These are phyloP conservation scores for Hypoxylon sp. DNA, from an alignment of 2,329 filamentous ascomycete species.

Conservation along the genomic window DNA sequence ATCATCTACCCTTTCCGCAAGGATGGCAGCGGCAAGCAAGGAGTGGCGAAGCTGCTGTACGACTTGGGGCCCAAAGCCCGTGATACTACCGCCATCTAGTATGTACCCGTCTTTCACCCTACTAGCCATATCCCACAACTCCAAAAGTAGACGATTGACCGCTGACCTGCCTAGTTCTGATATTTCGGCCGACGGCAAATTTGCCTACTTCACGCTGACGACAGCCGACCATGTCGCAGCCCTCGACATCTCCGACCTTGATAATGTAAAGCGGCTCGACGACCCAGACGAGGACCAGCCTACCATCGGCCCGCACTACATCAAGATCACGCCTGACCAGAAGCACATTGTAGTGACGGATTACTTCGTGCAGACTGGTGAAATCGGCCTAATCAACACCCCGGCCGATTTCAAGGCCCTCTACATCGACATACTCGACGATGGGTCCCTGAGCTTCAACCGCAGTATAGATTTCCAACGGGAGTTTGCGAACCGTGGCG, in stretches of 20 bases:
- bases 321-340: conserved; percentile 75
- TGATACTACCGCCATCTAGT: conserved; percentile 71
- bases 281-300: conserved; percentile 71
- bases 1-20: conserved; percentile 74
- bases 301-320: conserved; percentile 73
- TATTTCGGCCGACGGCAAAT: conserved; percentile 70
- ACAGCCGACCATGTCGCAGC: conserved; percentile 74
- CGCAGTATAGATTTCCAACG: conserved; percentile 69
- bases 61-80: conserved; percentile 71
- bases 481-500: conserved; percentile 68
- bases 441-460: conserved; percentile 72
- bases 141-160: background rate
- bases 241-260: conserved; percentile 73
- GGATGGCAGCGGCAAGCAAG: conserved; percentile 68
- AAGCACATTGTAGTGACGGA: conserved; percentile 75
- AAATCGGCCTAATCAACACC: conserved; percentile 73
- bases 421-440: conserved; percentile 70
- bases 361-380: conserved; percentile 75
- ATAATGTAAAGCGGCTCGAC: conserved; percentile 72
- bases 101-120: conserved; percentile 33
- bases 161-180: conserved; percentile 60
- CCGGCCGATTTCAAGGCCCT: conserved; percentile 73
- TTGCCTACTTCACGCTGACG: conserved; percentile 72
- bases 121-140: background rate
- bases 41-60: conserved; percentile 70